phyloP scores from a whole-genome alignment of 352 stramenopile genomes.

The Stramenopiles sp. region DNA sequence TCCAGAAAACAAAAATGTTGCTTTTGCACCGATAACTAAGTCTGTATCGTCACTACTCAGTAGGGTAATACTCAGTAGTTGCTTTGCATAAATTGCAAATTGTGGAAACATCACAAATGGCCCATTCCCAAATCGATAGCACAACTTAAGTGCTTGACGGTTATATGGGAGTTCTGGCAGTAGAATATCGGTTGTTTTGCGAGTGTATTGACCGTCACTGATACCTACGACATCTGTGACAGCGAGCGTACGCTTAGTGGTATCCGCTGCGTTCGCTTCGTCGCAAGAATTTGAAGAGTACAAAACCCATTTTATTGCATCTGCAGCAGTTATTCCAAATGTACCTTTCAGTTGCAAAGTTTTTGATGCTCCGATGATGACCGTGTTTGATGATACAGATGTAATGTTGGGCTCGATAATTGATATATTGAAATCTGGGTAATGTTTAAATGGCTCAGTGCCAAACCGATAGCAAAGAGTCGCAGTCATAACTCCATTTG shows the following conservation, averaged over 20 bases:
- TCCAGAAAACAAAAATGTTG: not conserved
- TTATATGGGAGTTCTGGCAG: no score
- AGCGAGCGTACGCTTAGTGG: no score
- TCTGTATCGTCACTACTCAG: not conserved
- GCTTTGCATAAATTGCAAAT: not conserved
- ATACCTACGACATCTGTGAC: no score
- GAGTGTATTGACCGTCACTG: no score
- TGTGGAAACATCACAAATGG: not conserved
- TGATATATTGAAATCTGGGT: not conserved
- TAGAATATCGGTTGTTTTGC: no score
- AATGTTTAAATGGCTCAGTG: not conserved
- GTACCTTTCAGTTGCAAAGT: not conserved
- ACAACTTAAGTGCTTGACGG: not conserved
- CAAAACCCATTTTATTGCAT: not conserved
- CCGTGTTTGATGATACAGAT: not conserved
- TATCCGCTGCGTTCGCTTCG: no score
- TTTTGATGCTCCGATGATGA: not conserved
- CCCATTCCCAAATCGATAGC: not conserved
- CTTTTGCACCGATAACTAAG: not conserved
- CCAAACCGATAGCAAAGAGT: not conserved
- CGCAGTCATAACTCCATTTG: not conserved
- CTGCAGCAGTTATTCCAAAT: not conserved
- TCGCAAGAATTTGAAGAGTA: no score
- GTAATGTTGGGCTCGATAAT: not conserved
- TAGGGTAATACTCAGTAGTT: not conserved